Base-by-base conservation (phyloP, 169 alveolate genomes). In the Plasmodium knowlesi region DNA sequence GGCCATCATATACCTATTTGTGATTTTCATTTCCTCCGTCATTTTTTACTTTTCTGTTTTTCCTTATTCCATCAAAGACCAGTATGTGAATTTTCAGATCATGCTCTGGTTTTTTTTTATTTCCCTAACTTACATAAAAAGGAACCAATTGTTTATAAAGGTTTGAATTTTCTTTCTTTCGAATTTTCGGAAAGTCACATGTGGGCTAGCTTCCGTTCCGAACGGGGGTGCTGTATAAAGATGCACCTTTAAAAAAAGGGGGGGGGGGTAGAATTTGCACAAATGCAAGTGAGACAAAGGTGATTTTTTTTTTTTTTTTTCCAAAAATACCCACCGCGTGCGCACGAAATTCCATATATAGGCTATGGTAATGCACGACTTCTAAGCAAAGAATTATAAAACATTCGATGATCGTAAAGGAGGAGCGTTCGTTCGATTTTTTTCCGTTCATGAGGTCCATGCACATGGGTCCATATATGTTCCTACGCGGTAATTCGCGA, bases 31-130 rank as follows among this genome's bases (percentile, higher is more conserved):
- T 19, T 88, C 94, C 41, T 88, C 94, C 41, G 82, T 88, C 71
- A 88, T 88, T 10, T 88, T 88, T 67, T 88, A 88, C 72, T 79
- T 88, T 76, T 88, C 94, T 10, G 94, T 79, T 88, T 88, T 79
- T 61, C 46, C 71, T 61, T 88, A 41, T 39, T 88, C 89, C 71
- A 88, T 88, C 41, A 88, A 88, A 88, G 94, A 88, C 37, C 37
- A 57, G 46, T 88, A 79, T 88, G 88, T 88, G 54, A 76, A 88
- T 79, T 88, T 88, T 43, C 94, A 88, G 79, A 79, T 79, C 12
- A 19, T 39, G 76, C 50, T 88, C 39, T 88, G 94, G 94, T 25
- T 88, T 88, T 88, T 88, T 88, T 88, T 88, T 70, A 43, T 88
- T 19, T 53, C 94, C 6, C 70, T 88, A 76, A 88, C 94, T 16